A percentile compares a stretch with the other conserved stretches of the same genome.
These are phyloP conservation scores for Phlebiopsis flavidoalba DNA, from an alignment of 768 basidiomycete species.

Conservation along the genomic window DNA sequence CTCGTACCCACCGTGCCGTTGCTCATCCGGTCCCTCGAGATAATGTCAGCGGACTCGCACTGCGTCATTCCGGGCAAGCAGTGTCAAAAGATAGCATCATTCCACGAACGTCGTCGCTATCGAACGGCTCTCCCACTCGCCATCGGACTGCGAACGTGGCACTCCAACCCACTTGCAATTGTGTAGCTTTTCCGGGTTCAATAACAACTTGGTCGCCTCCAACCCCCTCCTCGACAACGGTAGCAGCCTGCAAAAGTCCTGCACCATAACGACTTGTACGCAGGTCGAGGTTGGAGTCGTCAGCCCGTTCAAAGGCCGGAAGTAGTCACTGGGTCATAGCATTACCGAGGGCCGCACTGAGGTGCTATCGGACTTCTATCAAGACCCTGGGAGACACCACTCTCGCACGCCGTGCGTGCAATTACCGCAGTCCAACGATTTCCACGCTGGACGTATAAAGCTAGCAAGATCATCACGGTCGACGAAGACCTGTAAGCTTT, in stretches of 20 bases:
- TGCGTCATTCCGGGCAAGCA: too few species aligned
- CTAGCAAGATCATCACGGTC: not conserved
- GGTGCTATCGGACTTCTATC: conserved; percentile 1
- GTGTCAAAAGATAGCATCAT: not conserved
- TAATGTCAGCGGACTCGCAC: too few species aligned
- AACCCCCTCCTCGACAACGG: not conserved
- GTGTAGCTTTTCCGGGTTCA: not conserved
- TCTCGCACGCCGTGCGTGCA: not conserved
- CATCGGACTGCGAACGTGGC: too few species aligned
- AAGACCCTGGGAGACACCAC: not conserved
- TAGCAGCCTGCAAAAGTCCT: not conserved
- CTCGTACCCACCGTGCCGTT: too few species aligned
- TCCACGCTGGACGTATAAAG: not conserved
- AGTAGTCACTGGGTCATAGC: not conserved
- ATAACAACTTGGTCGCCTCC: not conserved
- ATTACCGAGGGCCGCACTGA: not conserved
- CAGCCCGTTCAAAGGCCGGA: not conserved
- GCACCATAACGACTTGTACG: not conserved
- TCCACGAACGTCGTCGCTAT: not conserved
- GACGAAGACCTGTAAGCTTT: not conserved
- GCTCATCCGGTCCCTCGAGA: too few species aligned
- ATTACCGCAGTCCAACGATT: not conserved
- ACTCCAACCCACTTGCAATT: not conserved
- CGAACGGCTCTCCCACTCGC: not conserved
- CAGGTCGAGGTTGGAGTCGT: not conserved